A percentile compares a stretch with the other conserved stretches of the same genome.
Conservation (phyloP, 768 basidiomycete genomes). For the Clathrus columnatus region DNA sequence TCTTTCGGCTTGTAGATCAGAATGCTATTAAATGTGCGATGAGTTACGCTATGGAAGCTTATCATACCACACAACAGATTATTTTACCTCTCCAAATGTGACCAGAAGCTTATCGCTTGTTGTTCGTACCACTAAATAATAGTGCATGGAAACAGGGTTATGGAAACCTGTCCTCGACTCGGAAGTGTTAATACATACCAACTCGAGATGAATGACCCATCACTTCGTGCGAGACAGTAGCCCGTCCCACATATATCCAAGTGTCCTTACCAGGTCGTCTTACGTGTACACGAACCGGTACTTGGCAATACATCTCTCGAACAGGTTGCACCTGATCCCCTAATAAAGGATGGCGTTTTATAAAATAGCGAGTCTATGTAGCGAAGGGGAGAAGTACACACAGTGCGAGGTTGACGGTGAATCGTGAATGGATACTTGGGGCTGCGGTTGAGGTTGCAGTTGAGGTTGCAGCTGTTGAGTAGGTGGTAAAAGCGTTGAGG, state of each 20-base stretch:
- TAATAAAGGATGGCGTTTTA: not conserved
- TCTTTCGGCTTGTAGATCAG: conserved; percentile 77
- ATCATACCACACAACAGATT: not conserved
- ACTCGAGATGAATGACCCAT: conserved; percentile 71
- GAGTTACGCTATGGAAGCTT: not conserved
- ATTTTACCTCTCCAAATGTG: conserved; percentile 59
- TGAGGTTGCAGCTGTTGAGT: not conserved
- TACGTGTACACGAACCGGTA: conserved; percentile 80
- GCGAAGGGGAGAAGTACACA: not conserved
- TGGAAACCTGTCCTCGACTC: not conserved
- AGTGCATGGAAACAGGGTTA: not conserved
- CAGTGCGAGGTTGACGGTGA: not conserved
- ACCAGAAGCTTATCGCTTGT: conserved; percentile 58
- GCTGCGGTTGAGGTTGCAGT: not conserved
- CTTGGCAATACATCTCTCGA: conserved; percentile 46
- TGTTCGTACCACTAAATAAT: conserved; percentile 50
- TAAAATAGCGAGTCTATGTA: not conserved
- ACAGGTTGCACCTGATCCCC: not conserved
- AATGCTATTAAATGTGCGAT: conserved; percentile 30
- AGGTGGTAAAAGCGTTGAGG: too few relatives aligned
- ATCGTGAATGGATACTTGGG: not conserved
- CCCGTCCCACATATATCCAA: conserved; percentile 77
- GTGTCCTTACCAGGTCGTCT: conserved; percentile 69
- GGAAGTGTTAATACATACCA: conserved; percentile 40
- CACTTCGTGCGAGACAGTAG: conserved; percentile 65